Conservation (phyloP, 495 filamentous ascomycete genomes). For the Penicillium canariense region DNA sequence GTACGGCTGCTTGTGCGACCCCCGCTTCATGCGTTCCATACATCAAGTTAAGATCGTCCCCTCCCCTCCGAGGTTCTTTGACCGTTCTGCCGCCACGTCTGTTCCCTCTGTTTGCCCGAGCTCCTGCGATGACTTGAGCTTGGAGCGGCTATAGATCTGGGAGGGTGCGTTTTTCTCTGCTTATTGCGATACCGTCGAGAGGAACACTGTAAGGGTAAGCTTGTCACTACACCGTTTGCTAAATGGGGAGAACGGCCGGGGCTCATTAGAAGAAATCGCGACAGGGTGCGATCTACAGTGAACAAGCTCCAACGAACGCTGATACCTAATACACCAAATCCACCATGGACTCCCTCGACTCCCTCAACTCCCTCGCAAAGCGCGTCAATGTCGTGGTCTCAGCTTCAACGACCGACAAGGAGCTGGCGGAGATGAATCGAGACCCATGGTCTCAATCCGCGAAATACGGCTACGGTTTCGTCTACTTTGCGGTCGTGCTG, state of each 20-base stretch:
- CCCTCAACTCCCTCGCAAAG: slow-evolving; percentile 54
- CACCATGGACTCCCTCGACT: slow-evolving; percentile 3
- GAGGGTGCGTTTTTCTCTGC: not conserved
- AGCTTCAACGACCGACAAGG: slow-evolving; percentile 63
- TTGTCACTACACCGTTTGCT: not conserved
- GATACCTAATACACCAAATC: not conserved
- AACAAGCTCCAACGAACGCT: not conserved
- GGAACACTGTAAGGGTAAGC: slow-evolving; percentile 3
- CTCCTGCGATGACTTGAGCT: slow-evolving; percentile 13
- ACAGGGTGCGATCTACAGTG: not conserved
- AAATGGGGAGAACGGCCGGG: not conserved
- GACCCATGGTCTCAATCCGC: slow-evolving; percentile 80
- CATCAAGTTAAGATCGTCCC: slow-evolving; percentile 18
- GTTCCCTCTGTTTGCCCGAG: not conserved
- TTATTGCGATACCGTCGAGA: not conserved
- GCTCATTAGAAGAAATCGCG: not conserved
- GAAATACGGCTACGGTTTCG: slow-evolving; percentile 85
- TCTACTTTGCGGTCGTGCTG: slow-evolving; percentile 77
- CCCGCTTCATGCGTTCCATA: slow-evolving; percentile 16
- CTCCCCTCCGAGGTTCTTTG: slow-evolving; percentile 3
- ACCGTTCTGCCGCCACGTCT: not conserved
- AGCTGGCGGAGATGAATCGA: slow-evolving; percentile 69
- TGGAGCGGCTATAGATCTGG: slow-evolving; percentile 6
- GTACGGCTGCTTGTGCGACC: slow-evolving; percentile 14
- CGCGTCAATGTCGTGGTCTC: slow-evolving; percentile 72